Evolutionary conservation across 305 asterid species (phyloP).

Genomic region (Fraxinus platypoda): DNA sequence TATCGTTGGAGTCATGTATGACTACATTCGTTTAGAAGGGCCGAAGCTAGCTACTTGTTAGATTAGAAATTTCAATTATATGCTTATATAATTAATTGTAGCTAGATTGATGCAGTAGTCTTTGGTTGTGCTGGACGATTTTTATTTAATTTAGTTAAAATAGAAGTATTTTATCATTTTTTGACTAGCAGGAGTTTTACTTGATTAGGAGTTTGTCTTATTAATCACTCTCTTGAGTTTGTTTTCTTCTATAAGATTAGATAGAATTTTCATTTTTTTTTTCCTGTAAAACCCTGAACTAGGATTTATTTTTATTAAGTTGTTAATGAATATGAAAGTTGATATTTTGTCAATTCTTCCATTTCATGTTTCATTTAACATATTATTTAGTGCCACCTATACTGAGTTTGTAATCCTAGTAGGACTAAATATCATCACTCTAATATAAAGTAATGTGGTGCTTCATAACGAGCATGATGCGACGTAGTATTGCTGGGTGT

Average conservation of each 20-base stretch:
- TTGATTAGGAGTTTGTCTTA: not conserved
- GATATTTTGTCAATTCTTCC: not conserved
- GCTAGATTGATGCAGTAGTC: not conserved
- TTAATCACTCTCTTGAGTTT: too few relatives aligned
- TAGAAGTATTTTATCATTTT: not conserved
- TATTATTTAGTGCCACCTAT: too few relatives aligned
- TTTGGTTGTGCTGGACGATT: not conserved
- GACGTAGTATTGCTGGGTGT: not conserved
- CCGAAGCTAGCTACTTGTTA: conserved; percentile 24
- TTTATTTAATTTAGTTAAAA: not conserved
- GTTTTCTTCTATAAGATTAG: not conserved
- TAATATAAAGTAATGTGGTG: not conserved
- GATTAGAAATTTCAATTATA: not conserved
- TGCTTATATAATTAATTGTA: too few relatives aligned
- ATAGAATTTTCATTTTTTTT: too few relatives aligned
- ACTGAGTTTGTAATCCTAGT: too few relatives aligned
- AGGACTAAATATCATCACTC: too few relatives aligned
- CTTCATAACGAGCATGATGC: not conserved
- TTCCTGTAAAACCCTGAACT: not conserved
- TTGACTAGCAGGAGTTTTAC: not conserved
- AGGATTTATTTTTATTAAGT: not conserved
- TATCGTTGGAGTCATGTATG: conserved; percentile 51
- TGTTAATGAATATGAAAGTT: not conserved
- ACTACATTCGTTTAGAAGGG: conserved; percentile 67
- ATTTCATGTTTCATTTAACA: too few relatives aligned